Conservation (phyloP, 2,329 filamentous ascomycete species). For the Neopestalotiopsis sp. region DNA sequence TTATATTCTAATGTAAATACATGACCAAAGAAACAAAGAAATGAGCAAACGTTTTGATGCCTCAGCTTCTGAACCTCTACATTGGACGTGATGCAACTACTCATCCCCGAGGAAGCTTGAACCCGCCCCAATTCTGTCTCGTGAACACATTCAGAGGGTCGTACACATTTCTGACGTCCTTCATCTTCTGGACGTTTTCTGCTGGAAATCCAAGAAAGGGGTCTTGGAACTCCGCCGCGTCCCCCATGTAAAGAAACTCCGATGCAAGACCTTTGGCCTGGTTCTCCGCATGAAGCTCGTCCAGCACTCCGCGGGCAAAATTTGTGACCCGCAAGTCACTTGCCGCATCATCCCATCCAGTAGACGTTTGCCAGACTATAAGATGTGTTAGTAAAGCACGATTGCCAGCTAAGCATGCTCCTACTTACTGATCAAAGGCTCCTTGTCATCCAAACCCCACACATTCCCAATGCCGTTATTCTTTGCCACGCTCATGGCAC, state of each 20-base stretch:
- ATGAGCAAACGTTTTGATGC: no score
- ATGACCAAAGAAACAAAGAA: no score
- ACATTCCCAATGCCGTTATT: no score
- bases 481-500: no score
- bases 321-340: constrained; percentile 41
- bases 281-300: constrained; percentile 37
- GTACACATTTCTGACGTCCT: constrained; percentile 23
- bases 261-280: constrained; percentile 33
- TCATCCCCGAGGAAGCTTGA: not conserved
- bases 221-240: constrained; percentile 43
- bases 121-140: not conserved
- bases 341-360: constrained; percentile 38
- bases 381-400: not conserved
- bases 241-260: constrained; percentile 44
- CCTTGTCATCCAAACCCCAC: no score
- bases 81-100: no score
- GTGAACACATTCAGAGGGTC: not conserved
- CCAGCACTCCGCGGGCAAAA: constrained; percentile 36
- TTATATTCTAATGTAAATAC: not conserved
- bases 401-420: no score
- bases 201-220: constrained; percentile 36
- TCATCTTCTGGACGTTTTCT: constrained; percentile 40
- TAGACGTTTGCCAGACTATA: constrained; percentile 35
- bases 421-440: no score
- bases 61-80: no score